Conservation (phyloP, 768 basidiomycete genomes). For the Pseudohyphozyma bogoriensis region DNA sequence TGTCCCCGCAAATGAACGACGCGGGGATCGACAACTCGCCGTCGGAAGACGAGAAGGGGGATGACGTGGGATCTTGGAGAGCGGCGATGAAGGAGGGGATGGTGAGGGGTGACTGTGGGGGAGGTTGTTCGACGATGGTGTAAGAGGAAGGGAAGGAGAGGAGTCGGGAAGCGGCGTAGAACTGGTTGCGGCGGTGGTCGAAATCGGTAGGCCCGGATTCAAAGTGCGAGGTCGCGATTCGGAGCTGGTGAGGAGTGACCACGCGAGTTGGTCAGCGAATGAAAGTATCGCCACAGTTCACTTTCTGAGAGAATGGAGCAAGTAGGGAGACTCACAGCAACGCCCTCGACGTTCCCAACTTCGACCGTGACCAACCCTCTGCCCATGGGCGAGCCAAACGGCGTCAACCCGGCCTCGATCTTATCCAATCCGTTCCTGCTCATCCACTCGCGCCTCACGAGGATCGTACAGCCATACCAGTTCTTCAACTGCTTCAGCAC, state of each 20-base stretch:
- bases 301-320: no score
- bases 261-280: not conserved
- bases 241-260: not conserved
- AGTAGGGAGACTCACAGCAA: not conserved
- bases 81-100: not conserved
- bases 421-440: not conserved
- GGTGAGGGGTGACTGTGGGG: not conserved
- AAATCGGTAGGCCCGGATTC: not conserved
- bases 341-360: not conserved
- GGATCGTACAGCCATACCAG: not conserved
- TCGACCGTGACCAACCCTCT: not conserved
- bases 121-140: not conserved
- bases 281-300: not conserved
- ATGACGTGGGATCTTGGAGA: not conserved
- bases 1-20: not conserved
- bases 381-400: not conserved
- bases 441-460: not conserved
- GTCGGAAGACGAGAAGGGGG: not conserved
- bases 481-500: not conserved
- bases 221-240: slow-evolving; percentile 1
- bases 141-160: not conserved
- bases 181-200: not conserved
- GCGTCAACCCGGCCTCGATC: not conserved
- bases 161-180: not conserved
- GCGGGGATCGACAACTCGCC: not conserved